Base-by-base conservation (phyloP, 371 early-diverging fungal species). In the Mycotypha africana region DNA sequence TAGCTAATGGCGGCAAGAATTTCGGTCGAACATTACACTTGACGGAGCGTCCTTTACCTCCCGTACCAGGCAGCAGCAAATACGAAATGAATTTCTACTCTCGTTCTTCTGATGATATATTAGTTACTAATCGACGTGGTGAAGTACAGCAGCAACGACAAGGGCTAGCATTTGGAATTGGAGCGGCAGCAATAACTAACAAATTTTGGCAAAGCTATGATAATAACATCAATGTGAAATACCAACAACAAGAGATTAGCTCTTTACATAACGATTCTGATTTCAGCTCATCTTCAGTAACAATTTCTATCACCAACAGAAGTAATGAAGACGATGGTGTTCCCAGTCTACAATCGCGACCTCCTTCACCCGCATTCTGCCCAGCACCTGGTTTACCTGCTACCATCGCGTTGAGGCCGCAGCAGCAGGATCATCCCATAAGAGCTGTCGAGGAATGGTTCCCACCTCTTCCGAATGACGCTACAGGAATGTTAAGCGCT, bases 311-410 rank as follows among this genome's bases (percentile, higher is more conserved):
- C n/a, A n/a, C n/a, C n/a, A n/a, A n/a, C n/a, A n/a, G n/a, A n/a
- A n/a, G n/a, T n/a, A n/a, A n/a, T n/a, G n/a, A n/a, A n/a, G n/a
- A n/a, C 6, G 32, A 30, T n/a, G 20, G 32, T 32, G 9, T 14
- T 9, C 42, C 28, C 36, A 42, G 11, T 2, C 45, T 67, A 14
- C 61, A 53, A 20, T 67, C 68, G 1, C 42, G 64, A 41, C 68
- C 68, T 2, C 56, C 64, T 2, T 64, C 64, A 5, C 64, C 64
- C 17, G 68, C 56, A 12, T 60, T 58, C 32, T 64, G 61, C 30
- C 54, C 58, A 19, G 68, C 64, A 1, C 67, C 67, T 11, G 68
- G 64, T 0, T 45, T 67, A 24, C 68, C 68, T n/a, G 64, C 64
- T 7, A 56, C 68, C 1, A 63, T 60, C 23, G 44, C 58, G 9